Evolutionary conservation across 768 basidiomycete species (phyloP).

Genomic region (Lyophyllum atratum): DNA sequence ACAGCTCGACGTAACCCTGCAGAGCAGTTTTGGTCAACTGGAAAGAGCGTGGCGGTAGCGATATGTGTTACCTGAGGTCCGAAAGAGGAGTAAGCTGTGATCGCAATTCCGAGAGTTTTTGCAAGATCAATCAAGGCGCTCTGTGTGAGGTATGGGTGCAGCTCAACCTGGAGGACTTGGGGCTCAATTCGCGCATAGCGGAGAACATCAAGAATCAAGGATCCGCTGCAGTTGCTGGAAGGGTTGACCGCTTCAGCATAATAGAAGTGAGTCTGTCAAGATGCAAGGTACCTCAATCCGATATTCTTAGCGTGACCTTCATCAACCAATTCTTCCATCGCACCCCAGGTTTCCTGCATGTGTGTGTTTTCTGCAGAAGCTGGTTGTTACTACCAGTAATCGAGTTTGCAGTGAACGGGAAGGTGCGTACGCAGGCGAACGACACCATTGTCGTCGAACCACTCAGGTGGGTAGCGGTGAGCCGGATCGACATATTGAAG

Average conservation of each 20-base stretch:
- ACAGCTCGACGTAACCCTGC: constrained; percentile 64
- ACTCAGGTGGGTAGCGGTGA: constrained; percentile 81
- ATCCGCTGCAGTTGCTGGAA: constrained; percentile 71
- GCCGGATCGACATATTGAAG: constrained; percentile 78
- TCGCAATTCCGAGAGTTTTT: constrained; percentile 54
- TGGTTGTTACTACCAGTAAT: not conserved
- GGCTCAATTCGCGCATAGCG: constrained; percentile 79
- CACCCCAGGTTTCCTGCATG: constrained; percentile 82
- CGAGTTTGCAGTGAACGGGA: not conserved
- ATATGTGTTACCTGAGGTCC: constrained; percentile 31
- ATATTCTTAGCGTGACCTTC: constrained; percentile 75
- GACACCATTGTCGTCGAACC: constrained; percentile 74
- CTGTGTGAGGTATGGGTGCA: constrained; percentile 74
- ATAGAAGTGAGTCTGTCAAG: not conserved
- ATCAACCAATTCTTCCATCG: constrained; percentile 80
- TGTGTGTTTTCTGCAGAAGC: constrained; percentile 56
- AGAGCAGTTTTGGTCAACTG: constrained; percentile 12
- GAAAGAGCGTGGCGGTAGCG: constrained; percentile 20
- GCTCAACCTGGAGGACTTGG: constrained; percentile 67
- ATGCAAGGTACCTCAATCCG: constrained; percentile 58
- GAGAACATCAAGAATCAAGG: constrained; percentile 72
- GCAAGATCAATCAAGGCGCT: constrained; percentile 56
- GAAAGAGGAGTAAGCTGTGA: constrained; percentile 67
- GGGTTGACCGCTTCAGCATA: constrained; percentile 1
- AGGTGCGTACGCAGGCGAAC: constrained; percentile 57